Evolutionary conservation across 1,284 basidiomycete species (phyloP), one percentile per base, ranked within the genome.

Genomic region (Ganoderma lingzhi): DNA sequence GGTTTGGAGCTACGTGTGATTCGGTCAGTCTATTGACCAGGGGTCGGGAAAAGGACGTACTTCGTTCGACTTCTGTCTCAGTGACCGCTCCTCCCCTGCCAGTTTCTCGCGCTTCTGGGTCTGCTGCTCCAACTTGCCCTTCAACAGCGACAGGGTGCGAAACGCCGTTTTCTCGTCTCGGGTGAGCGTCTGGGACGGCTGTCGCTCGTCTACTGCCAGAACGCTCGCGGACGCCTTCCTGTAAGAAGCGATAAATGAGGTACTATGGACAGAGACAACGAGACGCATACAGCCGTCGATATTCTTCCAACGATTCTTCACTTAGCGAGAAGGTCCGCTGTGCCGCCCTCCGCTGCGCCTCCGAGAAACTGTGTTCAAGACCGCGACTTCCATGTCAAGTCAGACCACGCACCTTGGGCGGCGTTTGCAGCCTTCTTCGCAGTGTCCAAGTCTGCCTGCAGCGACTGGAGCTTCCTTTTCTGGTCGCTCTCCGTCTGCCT

Each of bases 231-330:
- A 83, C 0, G 91, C 90, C 84, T 96, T 96, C 55, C 94, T 96
- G 71, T 60, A 61, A 15, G 15, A 28, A 14, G n/a, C 14, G 61
- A 1, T 6, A 61, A 14, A 67, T 65, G 53, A 61, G 35, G 23
- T 5, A 30, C 44, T 45, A n/a, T 4, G 3, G 51, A 37, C 30
- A 8, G 56, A 17, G 2, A 28, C 28, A 42, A 15, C 19, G 8
- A 44, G n/a, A 8, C 66, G 48, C 92, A 75, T 71, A 96, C 93
- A 98, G 83, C 77, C 87, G 83, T 48, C 93, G 92, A 80, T 99
- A 99, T 77, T 98, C 93, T 61, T 93, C 91, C 12, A 99, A 83
- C 75, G 93, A 95, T 66, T 93, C 92, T 76, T 95, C 92, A 68
- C 89, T 94, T 4, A 99, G 83, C 0, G 93, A 91, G 56, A 95